Conservation (phyloP, 2,329 filamentous ascomycete genomes). For the Colletotrichum cuscutae region DNA sequence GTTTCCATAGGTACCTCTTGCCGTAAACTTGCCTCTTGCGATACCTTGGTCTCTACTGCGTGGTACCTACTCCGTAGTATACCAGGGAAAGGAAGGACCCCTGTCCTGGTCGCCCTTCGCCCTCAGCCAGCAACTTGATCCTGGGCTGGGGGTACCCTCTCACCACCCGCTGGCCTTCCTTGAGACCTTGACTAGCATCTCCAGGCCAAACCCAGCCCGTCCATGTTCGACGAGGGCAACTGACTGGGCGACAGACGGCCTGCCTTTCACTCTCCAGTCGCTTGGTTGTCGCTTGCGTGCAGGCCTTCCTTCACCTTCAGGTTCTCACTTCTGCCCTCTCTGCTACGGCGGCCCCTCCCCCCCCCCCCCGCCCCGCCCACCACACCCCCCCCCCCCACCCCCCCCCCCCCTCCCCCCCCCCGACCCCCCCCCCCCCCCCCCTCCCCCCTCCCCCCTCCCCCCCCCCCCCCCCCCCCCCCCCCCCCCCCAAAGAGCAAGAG, state of each 20-base stretch:
- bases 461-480: no score
- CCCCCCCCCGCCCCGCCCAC: no score
- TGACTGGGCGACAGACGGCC: neutral
- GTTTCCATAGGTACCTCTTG: neutral
- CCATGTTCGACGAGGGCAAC: conserved; percentile 24
- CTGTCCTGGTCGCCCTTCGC: conserved; percentile 23
- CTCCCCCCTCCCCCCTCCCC: no score
- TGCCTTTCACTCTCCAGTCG: conserved; percentile 10
- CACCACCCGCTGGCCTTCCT: conserved; percentile 22
- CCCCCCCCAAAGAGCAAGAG: neutral
- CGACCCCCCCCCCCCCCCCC: no score
- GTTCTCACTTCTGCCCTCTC: no score
- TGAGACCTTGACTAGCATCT: conserved; percentile 26
- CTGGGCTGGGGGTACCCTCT: conserved; percentile 6
- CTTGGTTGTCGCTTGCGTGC: conserved; percentile 13
- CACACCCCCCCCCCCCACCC: no score
- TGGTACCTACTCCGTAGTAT: conserved; percentile 15
- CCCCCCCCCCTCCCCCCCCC: no score
- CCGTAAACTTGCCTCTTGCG: neutral
- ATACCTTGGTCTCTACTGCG: neutral
- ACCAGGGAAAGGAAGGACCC: conserved; percentile 21
- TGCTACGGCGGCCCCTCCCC: no score
- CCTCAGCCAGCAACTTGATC: conserved; percentile 28
- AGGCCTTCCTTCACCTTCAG: neutral
- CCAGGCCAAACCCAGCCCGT: conserved; percentile 25